Base-by-base conservation (phyloP, 73 alveolate species). In the Halteria grandinella region DNA sequence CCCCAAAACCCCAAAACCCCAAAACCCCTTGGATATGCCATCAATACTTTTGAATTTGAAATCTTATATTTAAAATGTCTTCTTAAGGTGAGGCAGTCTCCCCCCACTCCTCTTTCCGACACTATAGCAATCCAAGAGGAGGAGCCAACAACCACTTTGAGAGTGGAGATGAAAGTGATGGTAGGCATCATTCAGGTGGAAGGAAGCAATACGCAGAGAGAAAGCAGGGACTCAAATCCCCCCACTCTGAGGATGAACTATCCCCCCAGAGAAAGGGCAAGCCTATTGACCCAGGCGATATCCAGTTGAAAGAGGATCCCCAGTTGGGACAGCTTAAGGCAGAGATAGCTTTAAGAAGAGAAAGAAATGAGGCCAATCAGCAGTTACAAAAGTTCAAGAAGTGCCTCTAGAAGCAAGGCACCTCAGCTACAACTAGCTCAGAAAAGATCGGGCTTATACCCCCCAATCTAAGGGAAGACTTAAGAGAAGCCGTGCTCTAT, bases 341-440 rank as follows among this genome's bases (percentile, higher is more conserved):
- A n/a, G 80, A 41, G 50, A 66, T 66, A 7, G 2, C 25, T 20
- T 36, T n/a, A 7, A 66, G 80, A 66, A 66, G 27, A 27, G 66
- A 66, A 40, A 44, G 47, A 45, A 66, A 47, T 41, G 80, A 66
- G 31, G 80, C 80, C 31, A 66, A 66, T 66, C 33, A 66, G 66
- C 36, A 44, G 23, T 57, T 66, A 21, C 55, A 63, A 20, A 44
- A 66, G 23, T 66, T 44, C 33, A 66, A 66, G 29, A 66, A 66
- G 29, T 12, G 25, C 3, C 80, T 66, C 28, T 27, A 66, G 21
- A 66, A 66, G 17, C 11, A 66, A 25, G 80, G 47, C n/a, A n/a
- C n/a, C n/a, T n/a, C n/a, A n/a, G n/a, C n/a, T n/a, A n/a, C n/a
- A n/a, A n/a, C n/a, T n/a, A n/a, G n/a, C n/a, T n/a, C n/a, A n/a